These are phyloP conservation scores for Oenanthe javanica DNA, from an alignment of 140 eudicot genomes.

Conservation along the genomic window DNA sequence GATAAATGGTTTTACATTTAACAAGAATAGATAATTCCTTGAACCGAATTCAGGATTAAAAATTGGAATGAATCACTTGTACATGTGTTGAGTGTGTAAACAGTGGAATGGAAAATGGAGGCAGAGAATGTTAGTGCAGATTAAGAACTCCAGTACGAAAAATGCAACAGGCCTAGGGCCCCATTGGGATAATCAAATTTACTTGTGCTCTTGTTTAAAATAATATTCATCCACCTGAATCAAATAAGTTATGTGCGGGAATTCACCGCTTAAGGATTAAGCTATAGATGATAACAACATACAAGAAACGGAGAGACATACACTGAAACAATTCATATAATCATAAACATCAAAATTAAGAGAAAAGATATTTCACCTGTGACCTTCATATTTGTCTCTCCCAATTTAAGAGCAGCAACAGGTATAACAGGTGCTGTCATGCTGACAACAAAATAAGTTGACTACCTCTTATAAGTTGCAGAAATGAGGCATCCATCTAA, in stretches of 20 bases:
- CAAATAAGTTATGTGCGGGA: not conserved
- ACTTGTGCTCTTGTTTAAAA: not conserved
- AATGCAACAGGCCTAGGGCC: not conserved
- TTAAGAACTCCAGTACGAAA: not conserved
- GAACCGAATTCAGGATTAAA: not conserved
- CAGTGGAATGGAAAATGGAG: not conserved
- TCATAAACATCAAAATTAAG: not conserved
- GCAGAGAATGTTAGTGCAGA: not conserved
- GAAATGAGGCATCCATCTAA: not conserved
- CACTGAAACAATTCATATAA: no score
- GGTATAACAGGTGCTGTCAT: slow-evolving; percentile 95
- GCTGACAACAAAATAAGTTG: slow-evolving; percentile 29
- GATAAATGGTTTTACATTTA: not conserved
- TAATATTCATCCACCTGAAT: not conserved
- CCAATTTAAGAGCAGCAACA: slow-evolving; percentile 57
- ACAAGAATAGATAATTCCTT: not conserved
- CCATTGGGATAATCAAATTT: not conserved
- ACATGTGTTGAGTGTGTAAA: not conserved
- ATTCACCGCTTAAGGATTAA: not conserved
- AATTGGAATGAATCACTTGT: not conserved
- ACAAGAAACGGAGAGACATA: not conserved
- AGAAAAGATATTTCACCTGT: slow-evolving; percentile 41
- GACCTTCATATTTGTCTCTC: slow-evolving; percentile 79
- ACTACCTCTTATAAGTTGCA: not conserved
- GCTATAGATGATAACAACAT: not conserved